Evolutionary conservation across 2,329 filamentous ascomycete species (phyloP), one percentile per base, ranked within the genome.

Genomic region (Triangularia setosa): DNA sequence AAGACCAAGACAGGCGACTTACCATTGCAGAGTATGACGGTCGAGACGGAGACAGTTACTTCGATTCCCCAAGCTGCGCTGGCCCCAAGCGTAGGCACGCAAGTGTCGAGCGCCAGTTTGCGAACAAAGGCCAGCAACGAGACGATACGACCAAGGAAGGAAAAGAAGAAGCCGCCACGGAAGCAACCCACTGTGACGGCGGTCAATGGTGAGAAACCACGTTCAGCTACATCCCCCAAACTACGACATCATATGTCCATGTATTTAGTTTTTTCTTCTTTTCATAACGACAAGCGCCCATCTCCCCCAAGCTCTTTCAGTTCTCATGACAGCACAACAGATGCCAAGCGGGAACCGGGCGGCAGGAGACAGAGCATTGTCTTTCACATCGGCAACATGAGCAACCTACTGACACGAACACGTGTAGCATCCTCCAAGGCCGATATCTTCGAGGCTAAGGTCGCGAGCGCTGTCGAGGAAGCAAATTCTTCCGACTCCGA

Each of bases 401-500:
- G 77, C 72, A 78, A 68, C 69, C 73, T 80, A 74, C 82, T 84
- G 78, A 82, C 77, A 54, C 76, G 73, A 70, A 65, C 69, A 61
- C 76, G 74, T 72, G 76, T 83, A 89, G 92, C 89, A 65, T 95
- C 93, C 16, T 96, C 93, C 65, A 98, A 98, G 80, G 94, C 95
- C 74, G 95, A 99, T 77, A 93, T 98, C 60, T 99, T 99, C 75
- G 95, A 98, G 79, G 93, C 93, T 70, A 96, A 96, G 74, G 93
- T 99, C 70, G 94, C 94, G 59, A 97, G 89, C 75, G 94, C 94
- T 8, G 93, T 99, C 60, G 94, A 98, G 75, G 93, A 98, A 76
- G 93, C 92, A 54, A 91, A 97, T 76, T 96, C 94, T 12, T 97
- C 94, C 6, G 95, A 99, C 75, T 98, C 94, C 1, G 95, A 97